Percentiles rank a stretch among this genome's conserved stretches.
phyloP scores from a whole-genome alignment of 768 basidiomycete genomes.

The Termitomyces titanicus region DNA sequence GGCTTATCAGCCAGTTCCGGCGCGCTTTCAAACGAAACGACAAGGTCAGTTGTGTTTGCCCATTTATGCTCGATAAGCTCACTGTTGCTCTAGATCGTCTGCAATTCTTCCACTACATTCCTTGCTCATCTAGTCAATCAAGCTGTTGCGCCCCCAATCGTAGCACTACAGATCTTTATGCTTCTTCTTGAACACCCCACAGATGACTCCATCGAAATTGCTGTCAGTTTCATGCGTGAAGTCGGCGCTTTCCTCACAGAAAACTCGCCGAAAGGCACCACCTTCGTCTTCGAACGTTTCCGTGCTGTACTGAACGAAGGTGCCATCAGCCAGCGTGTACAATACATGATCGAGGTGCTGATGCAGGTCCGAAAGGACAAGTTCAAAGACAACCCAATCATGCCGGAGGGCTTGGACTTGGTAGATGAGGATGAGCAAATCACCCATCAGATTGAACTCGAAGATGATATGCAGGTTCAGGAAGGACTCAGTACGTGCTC shows the following conservation, averaged over 20 bases:
- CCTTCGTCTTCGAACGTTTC: slow-evolving; percentile 95
- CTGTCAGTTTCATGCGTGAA: slow-evolving; percentile 96
- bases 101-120: slow-evolving; percentile 91
- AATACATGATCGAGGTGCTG: slow-evolving; percentile 99
- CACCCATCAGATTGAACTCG: slow-evolving; percentile 88
- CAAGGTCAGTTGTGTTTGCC: slow-evolving; percentile 56
- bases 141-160: slow-evolving; percentile 87
- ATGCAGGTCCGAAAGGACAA: slow-evolving; percentile 99
- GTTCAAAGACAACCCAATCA: slow-evolving; percentile 96
- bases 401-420: slow-evolving; percentile 92
- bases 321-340: slow-evolving; percentile 90
- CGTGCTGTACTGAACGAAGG: slow-evolving; percentile 96
- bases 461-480: slow-evolving; percentile 92
- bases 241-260: slow-evolving; percentile 93
- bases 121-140: slow-evolving; percentile 92
- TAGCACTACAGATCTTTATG: slow-evolving; percentile 92
- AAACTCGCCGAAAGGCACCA: slow-evolving; percentile 92
- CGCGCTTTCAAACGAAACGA: slow-evolving; percentile 95
- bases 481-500: slow-evolving; percentile 82
- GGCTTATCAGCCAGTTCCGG: slow-evolving; percentile 93
- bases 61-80: neutral
- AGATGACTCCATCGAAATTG: slow-evolving; percentile 97
- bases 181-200: slow-evolving; percentile 95
- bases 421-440: slow-evolving; percentile 99
- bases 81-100: slow-evolving; percentile 64